Evolutionary conservation across 2,329 filamentous ascomycete genomes (phyloP).

Genomic region (Colletotrichum sp.): DNA sequence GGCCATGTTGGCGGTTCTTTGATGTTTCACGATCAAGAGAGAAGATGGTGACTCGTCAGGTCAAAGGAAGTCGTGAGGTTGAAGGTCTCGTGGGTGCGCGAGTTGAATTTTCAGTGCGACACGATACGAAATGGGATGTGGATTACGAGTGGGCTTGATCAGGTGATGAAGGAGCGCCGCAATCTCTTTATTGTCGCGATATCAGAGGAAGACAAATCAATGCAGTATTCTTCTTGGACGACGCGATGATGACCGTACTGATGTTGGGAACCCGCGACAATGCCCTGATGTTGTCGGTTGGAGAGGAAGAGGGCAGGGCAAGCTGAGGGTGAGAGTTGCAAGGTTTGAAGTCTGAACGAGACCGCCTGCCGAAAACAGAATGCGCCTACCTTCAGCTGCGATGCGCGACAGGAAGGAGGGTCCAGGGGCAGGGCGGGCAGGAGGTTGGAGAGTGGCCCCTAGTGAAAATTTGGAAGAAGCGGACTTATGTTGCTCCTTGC

Average conservation of each 20-base stretch:
- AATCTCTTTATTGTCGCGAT: background rate
- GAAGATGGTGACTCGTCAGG: background rate
- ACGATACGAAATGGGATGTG: background rate
- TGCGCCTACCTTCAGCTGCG: background rate
- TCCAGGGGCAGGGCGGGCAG: background rate
- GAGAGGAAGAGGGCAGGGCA: background rate
- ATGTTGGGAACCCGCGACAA: background rate
- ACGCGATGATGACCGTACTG: background rate
- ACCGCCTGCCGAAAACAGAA: slow-evolving; percentile 21
- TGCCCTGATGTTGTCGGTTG: background rate
- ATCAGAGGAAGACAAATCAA: background rate
- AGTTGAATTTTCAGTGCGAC: slow-evolving; percentile 15
- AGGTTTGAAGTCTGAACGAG: slow-evolving; percentile 13
- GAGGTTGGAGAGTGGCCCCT: background rate
- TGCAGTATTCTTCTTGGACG: background rate
- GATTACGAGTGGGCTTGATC: slow-evolving; percentile 9
- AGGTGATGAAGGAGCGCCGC: slow-evolving; percentile 4
- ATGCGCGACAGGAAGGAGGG: background rate
- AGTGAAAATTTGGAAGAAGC: background rate
- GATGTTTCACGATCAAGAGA: background rate
- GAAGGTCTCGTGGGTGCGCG: slow-evolving; percentile 1
- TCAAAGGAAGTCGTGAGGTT: background rate
- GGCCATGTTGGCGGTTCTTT: slow-evolving; percentile 33
- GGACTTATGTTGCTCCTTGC: background rate
- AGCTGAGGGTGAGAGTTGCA: background rate